phyloP scores from a whole-genome alignment of 1,139 yeast species.

The Arxiozyma bovina region DNA sequence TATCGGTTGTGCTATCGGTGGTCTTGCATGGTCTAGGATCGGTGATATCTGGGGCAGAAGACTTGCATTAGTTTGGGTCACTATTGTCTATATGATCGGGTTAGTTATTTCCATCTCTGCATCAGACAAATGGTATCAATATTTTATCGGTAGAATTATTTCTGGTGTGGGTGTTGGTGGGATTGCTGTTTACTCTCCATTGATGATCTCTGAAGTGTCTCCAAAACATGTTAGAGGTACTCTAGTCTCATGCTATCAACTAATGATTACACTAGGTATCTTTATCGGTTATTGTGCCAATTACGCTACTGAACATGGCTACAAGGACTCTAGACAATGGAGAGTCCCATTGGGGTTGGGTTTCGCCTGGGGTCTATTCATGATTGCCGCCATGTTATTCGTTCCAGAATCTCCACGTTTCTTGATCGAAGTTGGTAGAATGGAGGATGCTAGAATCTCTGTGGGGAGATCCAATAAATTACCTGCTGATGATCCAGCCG shows the following conservation, averaged over 20 bases:
- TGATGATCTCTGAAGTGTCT: conserved; percentile 8
- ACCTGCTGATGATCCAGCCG: conserved; percentile 44
- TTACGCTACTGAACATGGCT: conserved; percentile 11
- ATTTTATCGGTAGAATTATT: conserved; percentile 10
- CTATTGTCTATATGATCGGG: conserved; percentile 7
- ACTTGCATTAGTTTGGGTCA: conserved; percentile 7
- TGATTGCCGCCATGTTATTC: conserved; percentile 13
- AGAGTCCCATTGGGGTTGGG: conserved; percentile 13
- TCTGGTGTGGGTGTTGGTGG: conserved; percentile 11
- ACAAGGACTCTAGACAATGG: conserved; percentile 11
- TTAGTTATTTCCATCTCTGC: conserved; percentile 7
- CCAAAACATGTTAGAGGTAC: conserved; percentile 11
- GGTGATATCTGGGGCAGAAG: conserved; percentile 10
- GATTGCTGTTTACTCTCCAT: conserved; percentile 9
- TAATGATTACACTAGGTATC: conserved; percentile 12
- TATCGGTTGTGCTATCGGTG: conserved; percentile 9
- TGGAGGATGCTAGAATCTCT: conserved; percentile 12
- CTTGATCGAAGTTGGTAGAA: conserved; percentile 10
- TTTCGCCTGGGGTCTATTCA: conserved; percentile 12
- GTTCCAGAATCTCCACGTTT: conserved; percentile 15
- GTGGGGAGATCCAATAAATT: conserved; percentile 9
- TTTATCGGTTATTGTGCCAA: conserved; percentile 13
- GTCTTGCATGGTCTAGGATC: conserved; percentile 6
- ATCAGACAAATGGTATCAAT: conserved; percentile 8
- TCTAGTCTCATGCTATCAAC: conserved; percentile 9